Evolutionary conservation across 306 rosid species (phyloP).

Genomic region (Fragaria iinumae): DNA sequence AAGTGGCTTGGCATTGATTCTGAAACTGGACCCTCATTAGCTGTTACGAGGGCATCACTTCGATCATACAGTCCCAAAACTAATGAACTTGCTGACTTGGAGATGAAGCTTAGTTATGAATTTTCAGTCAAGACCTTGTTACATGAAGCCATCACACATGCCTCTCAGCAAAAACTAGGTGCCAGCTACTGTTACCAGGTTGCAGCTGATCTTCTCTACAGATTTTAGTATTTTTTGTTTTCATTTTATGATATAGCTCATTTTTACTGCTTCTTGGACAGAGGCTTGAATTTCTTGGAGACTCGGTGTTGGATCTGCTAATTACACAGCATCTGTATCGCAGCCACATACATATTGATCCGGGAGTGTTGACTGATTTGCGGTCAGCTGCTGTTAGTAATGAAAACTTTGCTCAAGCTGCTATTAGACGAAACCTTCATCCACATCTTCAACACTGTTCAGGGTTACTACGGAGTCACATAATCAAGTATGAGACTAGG

Average conservation of each 20-base stretch:
- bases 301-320: slow-evolving; percentile 83
- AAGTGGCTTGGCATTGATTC: slow-evolving; percentile 79
- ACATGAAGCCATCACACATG: slow-evolving; percentile 75
- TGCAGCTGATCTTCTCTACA: slow-evolving; percentile 7
- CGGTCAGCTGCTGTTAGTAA: slow-evolving; percentile 89
- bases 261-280: slow-evolving; percentile 35
- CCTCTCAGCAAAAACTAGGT: slow-evolving; percentile 56
- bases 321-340: slow-evolving; percentile 70
- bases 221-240: not conserved
- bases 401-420: slow-evolving; percentile 78
- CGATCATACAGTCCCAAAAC: slow-evolving; percentile 46
- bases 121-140: slow-evolving; percentile 74
- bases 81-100: slow-evolving; percentile 55
- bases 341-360: slow-evolving; percentile 57
- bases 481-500: slow-evolving; percentile 51
- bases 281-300: slow-evolving; percentile 97
- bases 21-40: slow-evolving; percentile 56
- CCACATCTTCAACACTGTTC: slow-evolving; percentile 76
- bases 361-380: slow-evolving; percentile 80
- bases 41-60: slow-evolving; percentile 57
- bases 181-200: slow-evolving; percentile 79
- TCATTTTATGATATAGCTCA: not conserved
- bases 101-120: slow-evolving; percentile 60
- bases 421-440: slow-evolving; percentile 61
- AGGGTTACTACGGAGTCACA: slow-evolving; percentile 54